Evolutionary conservation across 2,329 filamentous ascomycete species (phyloP).

Genomic region (Amesomyces nigricolor): DNA sequence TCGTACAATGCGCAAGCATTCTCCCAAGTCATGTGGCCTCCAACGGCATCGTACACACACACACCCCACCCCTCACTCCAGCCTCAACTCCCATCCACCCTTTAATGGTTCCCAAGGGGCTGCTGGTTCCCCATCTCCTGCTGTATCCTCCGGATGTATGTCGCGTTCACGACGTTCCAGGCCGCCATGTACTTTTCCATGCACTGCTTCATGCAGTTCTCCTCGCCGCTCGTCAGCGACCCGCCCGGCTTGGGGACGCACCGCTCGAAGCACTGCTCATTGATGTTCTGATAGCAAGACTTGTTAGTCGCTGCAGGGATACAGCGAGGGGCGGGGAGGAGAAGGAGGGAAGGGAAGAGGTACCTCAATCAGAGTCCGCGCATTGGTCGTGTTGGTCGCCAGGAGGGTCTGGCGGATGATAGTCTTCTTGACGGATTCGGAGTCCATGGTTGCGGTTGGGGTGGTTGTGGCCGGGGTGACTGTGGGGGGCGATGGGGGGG

Average conservation of each 20-base stretch:
- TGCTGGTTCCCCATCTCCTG: slow-evolving; percentile 43
- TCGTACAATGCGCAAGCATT: slow-evolving; percentile 5
- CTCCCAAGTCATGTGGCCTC: no score
- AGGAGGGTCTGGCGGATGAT: slow-evolving; percentile 60
- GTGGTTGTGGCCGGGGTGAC: slow-evolving; percentile 31
- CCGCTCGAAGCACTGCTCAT: slow-evolving; percentile 74
- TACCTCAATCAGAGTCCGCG: slow-evolving; percentile 65
- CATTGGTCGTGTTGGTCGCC: slow-evolving; percentile 63
- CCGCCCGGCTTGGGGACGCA: slow-evolving; percentile 66
- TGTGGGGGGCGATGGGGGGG: neutral
- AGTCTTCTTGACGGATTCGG: slow-evolving; percentile 52
- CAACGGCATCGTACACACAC: neutral
- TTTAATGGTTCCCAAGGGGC: slow-evolving; percentile 9
- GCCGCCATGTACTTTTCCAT: slow-evolving; percentile 81
- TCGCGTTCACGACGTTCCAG: slow-evolving; percentile 68
- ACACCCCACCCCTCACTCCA: neutral
- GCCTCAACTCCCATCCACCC: neutral
- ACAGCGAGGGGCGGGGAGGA: neutral
- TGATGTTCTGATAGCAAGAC: slow-evolving; percentile 58
- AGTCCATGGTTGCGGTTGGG: slow-evolving; percentile 46
- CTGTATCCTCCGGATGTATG: slow-evolving; percentile 61
- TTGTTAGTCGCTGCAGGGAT: neutral
- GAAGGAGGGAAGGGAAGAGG: no score
- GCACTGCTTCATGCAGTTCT: slow-evolving; percentile 66
- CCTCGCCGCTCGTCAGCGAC: slow-evolving; percentile 61